These are phyloP conservation scores for Elsinoe batatas DNA, from an alignment of 2,329 filamentous ascomycete species.

Conservation along the genomic window DNA sequence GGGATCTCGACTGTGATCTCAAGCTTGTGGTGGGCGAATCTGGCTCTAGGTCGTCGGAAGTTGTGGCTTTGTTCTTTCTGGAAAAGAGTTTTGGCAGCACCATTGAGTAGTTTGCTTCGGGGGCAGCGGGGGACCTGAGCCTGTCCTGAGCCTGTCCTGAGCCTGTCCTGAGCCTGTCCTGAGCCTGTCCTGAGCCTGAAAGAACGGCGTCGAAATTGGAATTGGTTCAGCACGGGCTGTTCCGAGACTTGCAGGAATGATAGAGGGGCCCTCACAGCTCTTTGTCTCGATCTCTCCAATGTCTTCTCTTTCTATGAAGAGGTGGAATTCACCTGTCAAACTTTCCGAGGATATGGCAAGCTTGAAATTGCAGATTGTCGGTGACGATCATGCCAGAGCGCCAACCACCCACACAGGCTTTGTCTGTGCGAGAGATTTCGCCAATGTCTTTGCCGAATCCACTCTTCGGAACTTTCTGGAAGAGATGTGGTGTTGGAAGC, in stretches of 20 bases:
- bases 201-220: constrained; percentile 11
- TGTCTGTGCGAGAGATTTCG: constrained; percentile 10
- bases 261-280: background rate
- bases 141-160: no score
- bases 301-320: background rate
- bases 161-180: no score
- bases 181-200: background rate
- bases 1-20: constrained; percentile 2
- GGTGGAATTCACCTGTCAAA: background rate
- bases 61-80: constrained; percentile 18
- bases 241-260: constrained; percentile 9
- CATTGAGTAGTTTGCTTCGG: constrained; percentile 11
- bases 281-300: background rate
- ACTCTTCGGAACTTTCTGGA: constrained; percentile 9
- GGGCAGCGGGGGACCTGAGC: background rate
- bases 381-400: constrained; percentile 9
- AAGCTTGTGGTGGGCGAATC: constrained; percentile 7
- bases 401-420: background rate
- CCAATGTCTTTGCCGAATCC: constrained; percentile 5
- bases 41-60: constrained; percentile 9
- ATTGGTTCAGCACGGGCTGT: constrained; percentile 10
- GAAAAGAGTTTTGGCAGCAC: constrained; percentile 17
- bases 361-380: constrained; percentile 2
- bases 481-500: background rate
- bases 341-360: background rate